Evolutionary conservation across 2,329 filamentous ascomycete species (phyloP).

Genomic region (Blastomyces emzantsi): DNA sequence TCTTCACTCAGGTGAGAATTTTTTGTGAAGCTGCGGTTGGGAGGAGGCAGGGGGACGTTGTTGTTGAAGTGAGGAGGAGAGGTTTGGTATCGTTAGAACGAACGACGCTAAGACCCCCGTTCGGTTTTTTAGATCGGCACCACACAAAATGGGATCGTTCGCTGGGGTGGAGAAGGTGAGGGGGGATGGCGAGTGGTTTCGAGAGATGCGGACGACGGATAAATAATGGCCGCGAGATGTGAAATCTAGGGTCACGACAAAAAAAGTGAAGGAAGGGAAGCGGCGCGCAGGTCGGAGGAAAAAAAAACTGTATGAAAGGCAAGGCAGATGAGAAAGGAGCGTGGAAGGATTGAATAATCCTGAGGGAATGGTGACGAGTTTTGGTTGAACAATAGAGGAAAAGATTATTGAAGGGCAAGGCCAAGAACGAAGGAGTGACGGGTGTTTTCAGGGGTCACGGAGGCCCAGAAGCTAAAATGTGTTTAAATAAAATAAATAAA

Average conservation of each 20-base stretch:
- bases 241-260: neutral
- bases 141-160: constrained; percentile 1
- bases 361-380: neutral
- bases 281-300: neutral
- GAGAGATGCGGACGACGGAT: neutral
- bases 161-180: neutral
- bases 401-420: neutral
- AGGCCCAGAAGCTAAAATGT: neutral
- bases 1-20: neutral
- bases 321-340: neutral
- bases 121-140: neutral
- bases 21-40: neutral
- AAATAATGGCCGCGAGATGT: neutral
- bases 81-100: neutral
- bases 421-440: constrained; percentile 4
- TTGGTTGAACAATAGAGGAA: neutral
- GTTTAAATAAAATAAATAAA: neutral
- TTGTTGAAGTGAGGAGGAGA: neutral
- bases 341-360: neutral
- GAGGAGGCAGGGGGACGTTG: neutral
- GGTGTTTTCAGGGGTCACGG: constrained; percentile 2
- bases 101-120: neutral
- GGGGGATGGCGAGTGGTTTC: neutral
- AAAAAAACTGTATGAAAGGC: neutral
- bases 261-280: neutral